A percentile compares a stretch with the other conserved stretches of the same genome.
These are phyloP conservation scores for Brasenia schreberi DNA, from an alignment of 164 flowering plant genomes.

Conservation along the genomic window DNA sequence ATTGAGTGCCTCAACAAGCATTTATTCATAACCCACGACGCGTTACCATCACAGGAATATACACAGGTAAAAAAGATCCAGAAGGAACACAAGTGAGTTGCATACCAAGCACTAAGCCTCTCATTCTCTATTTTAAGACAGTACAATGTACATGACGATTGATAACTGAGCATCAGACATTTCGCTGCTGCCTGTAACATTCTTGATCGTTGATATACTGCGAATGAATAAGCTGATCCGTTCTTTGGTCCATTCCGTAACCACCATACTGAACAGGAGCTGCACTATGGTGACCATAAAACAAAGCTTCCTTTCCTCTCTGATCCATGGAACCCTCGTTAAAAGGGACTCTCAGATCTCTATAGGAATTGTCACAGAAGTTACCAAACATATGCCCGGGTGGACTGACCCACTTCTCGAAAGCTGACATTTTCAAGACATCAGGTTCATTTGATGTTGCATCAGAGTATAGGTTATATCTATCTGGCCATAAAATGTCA, in stretches of 20 bases:
- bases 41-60: too few species aligned
- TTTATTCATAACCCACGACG: too few species aligned
- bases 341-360: not conserved
- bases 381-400: constrained; percentile 16
- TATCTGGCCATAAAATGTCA: not conserved
- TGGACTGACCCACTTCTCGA: constrained; percentile 20
- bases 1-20: too few species aligned
- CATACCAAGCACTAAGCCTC: too few species aligned
- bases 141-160: not conserved
- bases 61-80: too few species aligned
- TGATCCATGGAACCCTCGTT: constrained; percentile 1
- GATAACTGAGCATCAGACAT: not conserved
- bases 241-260: constrained; percentile 22
- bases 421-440: constrained; percentile 15
- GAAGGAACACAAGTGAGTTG: too few species aligned
- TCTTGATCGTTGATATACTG: constrained; percentile 67
- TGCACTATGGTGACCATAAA: constrained; percentile 22
- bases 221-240: constrained; percentile 39
- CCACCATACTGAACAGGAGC: constrained; percentile 22
- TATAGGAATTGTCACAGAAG: constrained; percentile 14
- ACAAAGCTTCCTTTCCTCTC: constrained; percentile 15
- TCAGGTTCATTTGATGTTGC: constrained; percentile 7
- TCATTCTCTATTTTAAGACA: too few species aligned
- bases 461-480: not conserved
- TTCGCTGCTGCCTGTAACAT: constrained; percentile 37